Evolutionary conservation across 768 basidiomycete genomes (phyloP), one percentile per base, ranked within the genome.

Genomic region (Boletellus emodensis): DNA sequence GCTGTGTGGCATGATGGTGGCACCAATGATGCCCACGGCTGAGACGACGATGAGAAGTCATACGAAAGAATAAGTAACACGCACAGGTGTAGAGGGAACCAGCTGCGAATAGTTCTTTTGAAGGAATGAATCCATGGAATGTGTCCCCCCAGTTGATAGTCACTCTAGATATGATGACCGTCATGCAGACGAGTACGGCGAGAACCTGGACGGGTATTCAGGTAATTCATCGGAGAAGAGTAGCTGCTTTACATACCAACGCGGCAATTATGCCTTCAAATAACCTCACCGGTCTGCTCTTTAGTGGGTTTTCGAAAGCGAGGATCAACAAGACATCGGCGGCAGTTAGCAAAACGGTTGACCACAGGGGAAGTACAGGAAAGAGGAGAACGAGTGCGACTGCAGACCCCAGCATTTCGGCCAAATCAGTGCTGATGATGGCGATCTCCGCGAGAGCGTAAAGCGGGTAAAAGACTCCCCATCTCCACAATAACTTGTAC

Each of bases 1-100:
- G 52, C 85, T 86, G 66, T 94, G 93, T 0, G 93, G 93, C 93
- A 94, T 94, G 52, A 93, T 85, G 3, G 91, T 96, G 1, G 91
- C 90, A 28, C 87, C 85, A 1, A 88, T 61, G 44, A 90, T 83
- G 34, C 87, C 87, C 47, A 87, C 80, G 28, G 84, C 82, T 84
- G 53, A 37, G 51, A 44, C 12, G 22, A 47, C 22, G 20, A 28
- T 69, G 17, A 69, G 53, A 2, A 18, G 44, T 47, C 14, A n/a
- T 17, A 38, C 15, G 12, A 12, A 20, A 18, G 15, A 9, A 6
- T 1, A 32, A 41, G 15, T 9, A 24, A n/a, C 12, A 48, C 80
- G 38, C 60, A 87, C 86, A 84, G 1, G 79, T 83, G 60, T 87
- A 90, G 17, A 89, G 65, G 26, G 77, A 81, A 12, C 78, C 78